Conservation (phyloP, 495 filamentous ascomycete genomes). For the Articulospora tetracladia region DNA sequence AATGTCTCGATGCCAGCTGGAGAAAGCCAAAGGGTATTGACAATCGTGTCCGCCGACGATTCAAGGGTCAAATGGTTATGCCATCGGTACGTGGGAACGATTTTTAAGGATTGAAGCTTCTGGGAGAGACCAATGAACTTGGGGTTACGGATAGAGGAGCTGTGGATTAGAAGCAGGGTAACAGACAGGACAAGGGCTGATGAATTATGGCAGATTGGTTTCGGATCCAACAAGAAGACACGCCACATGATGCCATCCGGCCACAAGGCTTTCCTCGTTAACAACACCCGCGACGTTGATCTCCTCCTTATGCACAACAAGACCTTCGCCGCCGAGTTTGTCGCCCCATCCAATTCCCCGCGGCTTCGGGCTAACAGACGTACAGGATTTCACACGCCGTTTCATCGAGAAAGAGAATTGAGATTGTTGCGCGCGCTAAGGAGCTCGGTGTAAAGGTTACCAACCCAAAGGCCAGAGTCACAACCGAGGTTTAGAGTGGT, state of each 20-base stretch:
- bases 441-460: constrained; percentile 98
- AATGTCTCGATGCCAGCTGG: constrained; percentile 80
- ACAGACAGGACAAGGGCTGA: constrained; percentile 16
- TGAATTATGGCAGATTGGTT: constrained; percentile 71
- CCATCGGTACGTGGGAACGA: constrained; percentile 77
- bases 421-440: constrained; percentile 94
- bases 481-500: constrained; percentile 80
- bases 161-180: no score
- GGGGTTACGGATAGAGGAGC: background rate
- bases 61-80: constrained; percentile 94
- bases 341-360: constrained; percentile 14
- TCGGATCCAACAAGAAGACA: constrained; percentile 98
- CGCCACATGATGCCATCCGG: constrained; percentile 97
- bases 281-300: constrained; percentile 92
- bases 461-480: constrained; percentile 97
- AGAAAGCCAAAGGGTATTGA: constrained; percentile 99
- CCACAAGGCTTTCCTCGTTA: constrained; percentile 99
- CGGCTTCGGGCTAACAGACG: constrained; percentile 11
- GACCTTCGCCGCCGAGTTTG: constrained; percentile 97
- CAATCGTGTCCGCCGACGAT: constrained; percentile 83
- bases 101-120: constrained; percentile 4
- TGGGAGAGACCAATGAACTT: no score
- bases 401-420: constrained; percentile 96
- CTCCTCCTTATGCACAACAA: constrained; percentile 99
- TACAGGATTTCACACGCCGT: constrained; percentile 91